Evolutionary conservation across 108 stramenopile species (phyloP), one percentile per base, ranked within the genome.

Genomic region (Skeletonema menzelii): DNA sequence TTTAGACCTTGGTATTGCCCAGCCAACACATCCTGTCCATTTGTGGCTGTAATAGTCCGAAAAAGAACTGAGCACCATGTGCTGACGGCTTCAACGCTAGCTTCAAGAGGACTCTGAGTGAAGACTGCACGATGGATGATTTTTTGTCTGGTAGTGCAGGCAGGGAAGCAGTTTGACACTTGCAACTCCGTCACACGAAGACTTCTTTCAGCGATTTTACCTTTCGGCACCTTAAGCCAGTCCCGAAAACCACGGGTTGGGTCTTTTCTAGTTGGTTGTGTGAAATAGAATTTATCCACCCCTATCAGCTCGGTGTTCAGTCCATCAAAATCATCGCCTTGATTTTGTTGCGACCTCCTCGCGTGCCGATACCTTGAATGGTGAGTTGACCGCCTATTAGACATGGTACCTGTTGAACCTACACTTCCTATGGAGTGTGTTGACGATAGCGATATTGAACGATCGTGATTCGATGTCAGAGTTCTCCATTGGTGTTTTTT

Each of bases 31-130:
- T 86, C 79, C 34, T 67, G 77, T 19, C 94, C 94, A 63, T 91
- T 89, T 34, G 91, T 92, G 15, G 95, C 91, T 44, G 92, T 82
- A 17, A 87, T 85, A 40, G 95, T 94, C 42, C 92, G 82, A 66
- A 93, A 96, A 12, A 96, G 85, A 15, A 96, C 82, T 14, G 95
- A 82, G 67, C 92, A 93, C 95, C 95, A 96, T 20, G 87, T 90
- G 70, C 92, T 91, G 11, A 94, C 77, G 28, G 89, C 84, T 31
- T 92, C 92, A 8, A 89, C 70, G 12, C 89, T 88, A 44, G 92
- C 91, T 69, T 94, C 91, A 13, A 96, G 83, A 30, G 92, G 91
- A 70, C 92, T 92, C 70, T 88, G 88, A 2, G 83, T 86, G 77
- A 85, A 91, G 10, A 94, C 92, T 13, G 85, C 75, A 19, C 95